Percentiles rank a stretch among this genome's conserved stretches.
These are phyloP conservation scores for Vickermania ingenoplastis DNA, from an alignment of 208 protist genomes.

Conservation along the genomic window DNA sequence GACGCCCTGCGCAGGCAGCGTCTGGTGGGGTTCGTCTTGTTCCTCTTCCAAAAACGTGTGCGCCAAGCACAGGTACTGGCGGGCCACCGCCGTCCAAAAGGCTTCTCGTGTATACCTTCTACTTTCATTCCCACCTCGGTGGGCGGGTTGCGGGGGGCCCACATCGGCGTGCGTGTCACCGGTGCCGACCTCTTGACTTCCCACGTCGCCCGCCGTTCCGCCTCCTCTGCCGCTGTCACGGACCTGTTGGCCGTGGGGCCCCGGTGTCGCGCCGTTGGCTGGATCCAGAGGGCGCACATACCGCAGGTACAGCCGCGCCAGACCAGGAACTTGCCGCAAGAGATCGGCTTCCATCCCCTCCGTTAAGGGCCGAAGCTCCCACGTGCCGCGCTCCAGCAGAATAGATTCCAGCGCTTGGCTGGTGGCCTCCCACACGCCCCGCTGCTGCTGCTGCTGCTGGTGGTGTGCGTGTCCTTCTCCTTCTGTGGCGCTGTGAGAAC, in stretches of 20 bases:
- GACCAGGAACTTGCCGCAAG: conserved; percentile 61
- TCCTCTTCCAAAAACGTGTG: conserved; percentile 76
- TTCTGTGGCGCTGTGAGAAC: too few species aligned
- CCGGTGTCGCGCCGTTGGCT: too few species aligned
- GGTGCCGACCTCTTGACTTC: not conserved
- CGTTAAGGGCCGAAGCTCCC: conserved; percentile 60
- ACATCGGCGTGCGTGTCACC: not conserved
- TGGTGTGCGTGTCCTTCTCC: too few species aligned
- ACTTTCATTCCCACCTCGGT: too few species aligned
- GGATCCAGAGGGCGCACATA: conserved; percentile 17
- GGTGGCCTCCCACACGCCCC: conserved; percentile 60
- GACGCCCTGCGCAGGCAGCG: too few species aligned
- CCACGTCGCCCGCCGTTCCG: not conserved
- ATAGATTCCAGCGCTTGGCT: conserved; percentile 48
- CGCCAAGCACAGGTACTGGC: conserved; percentile 81
- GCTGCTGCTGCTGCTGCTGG: conserved; percentile 36
- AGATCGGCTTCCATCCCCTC: conserved; percentile 77
- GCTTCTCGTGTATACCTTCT: conserved; percentile 31
- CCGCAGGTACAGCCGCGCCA: conserved; percentile 54
- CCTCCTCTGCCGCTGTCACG: not conserved
- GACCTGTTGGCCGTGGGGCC: not conserved
- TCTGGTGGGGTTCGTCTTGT: conserved; percentile 26
- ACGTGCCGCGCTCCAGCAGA: conserved; percentile 56
- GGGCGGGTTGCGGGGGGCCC: conserved; percentile 20
- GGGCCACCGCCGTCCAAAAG: conserved; percentile 78